Evolutionary conservation across 192 early-diverging fungal species (phyloP), one percentile per base, ranked within the genome.

Genomic region (Thamnidium elegans): DNA sequence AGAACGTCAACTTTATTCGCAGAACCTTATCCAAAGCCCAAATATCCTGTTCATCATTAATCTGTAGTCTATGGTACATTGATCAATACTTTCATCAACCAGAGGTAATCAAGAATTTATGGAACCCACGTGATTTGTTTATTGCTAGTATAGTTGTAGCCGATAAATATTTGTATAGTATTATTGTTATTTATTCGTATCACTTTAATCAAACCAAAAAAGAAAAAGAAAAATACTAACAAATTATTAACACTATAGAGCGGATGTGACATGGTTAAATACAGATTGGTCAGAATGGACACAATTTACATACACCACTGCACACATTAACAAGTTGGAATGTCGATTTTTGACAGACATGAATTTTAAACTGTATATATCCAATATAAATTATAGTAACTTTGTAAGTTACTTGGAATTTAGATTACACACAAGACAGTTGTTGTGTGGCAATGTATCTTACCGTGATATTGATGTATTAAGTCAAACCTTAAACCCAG

Each of bases 261-360:
- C 67, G 26, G 81, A 82, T 68, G 69, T 72, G 14, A 79, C 78
- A 0, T 82, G 68, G 43, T 55, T 73, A 7, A 82, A 79, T 51
- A 62, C 73, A 1, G 81, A 79, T 39, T 82, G 81, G 81, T 70
- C 73, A n/a, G 75, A 76, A 13, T 76, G 69, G 17, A 77, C 78
- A 11, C 45, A 54, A 14, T 69, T 66, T 15, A 58, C 44, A 13
- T 81, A 81, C 61, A 70, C 66, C 15, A 67, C 47, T 2, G 13
- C 59, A 13, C 63, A 69, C 14, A 58, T 82, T 39, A 82, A 77
- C 43, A 58, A 53, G 13, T 55, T 82, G 45, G 81, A 79, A 48
- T 47, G 67, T 11, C 73, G 72, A n/a, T 78, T 82, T 43, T 58
- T 82, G 7, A 56, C 56, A 0, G 70, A 75, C 13, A 45, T 82